Percentiles rank a stretch among this genome's conserved stretches.
Conservation (phyloP, 2,329 filamentous ascomycete genomes). For the Botryosphaeria dothidea region DNA sequence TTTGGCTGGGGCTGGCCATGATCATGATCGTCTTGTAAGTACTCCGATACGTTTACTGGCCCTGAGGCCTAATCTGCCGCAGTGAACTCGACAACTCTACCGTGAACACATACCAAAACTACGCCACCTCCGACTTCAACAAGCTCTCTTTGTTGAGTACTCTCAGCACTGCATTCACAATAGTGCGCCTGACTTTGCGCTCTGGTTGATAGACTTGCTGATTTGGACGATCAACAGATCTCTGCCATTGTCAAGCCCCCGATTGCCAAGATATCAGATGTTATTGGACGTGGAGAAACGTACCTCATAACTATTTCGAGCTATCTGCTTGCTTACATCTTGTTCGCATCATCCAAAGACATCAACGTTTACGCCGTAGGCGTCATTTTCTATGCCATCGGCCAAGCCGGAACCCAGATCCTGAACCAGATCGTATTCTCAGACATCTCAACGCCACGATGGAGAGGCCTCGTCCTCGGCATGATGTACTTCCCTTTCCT, state of each 20-base stretch:
- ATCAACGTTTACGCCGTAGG: slow-evolving; percentile 41
- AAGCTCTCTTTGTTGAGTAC: slow-evolving; percentile 37
- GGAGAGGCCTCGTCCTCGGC: slow-evolving; percentile 42
- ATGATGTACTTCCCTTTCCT: slow-evolving; percentile 43
- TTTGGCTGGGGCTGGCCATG: slow-evolving; percentile 16
- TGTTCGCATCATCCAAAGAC: slow-evolving; percentile 37
- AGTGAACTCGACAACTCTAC: slow-evolving; percentile 42
- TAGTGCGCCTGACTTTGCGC: slow-evolving; percentile 21
- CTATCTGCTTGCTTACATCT: slow-evolving; percentile 41
- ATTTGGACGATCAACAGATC: slow-evolving; percentile 21
- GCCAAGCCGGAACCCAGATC: slow-evolving; percentile 42
- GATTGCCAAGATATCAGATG: slow-evolving; percentile 46
- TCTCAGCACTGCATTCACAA: slow-evolving; percentile 38
- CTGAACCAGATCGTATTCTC: slow-evolving; percentile 46
- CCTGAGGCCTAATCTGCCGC: not conserved
- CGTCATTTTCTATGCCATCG: slow-evolving; percentile 37
- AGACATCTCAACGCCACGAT: slow-evolving; percentile 44
- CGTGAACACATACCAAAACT: slow-evolving; percentile 42
- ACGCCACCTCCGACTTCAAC: slow-evolving; percentile 43
- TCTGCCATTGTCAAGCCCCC: slow-evolving; percentile 44
- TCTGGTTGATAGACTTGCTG: not conserved
- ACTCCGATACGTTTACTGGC: not conserved
- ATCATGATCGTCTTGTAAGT: slow-evolving; percentile 23
- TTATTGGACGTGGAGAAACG: slow-evolving; percentile 42
- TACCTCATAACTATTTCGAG: slow-evolving; percentile 37